Evolutionary conservation across 2,329 filamentous ascomycete genomes (phyloP).

Genomic region (Microdochium nivale): DNA sequence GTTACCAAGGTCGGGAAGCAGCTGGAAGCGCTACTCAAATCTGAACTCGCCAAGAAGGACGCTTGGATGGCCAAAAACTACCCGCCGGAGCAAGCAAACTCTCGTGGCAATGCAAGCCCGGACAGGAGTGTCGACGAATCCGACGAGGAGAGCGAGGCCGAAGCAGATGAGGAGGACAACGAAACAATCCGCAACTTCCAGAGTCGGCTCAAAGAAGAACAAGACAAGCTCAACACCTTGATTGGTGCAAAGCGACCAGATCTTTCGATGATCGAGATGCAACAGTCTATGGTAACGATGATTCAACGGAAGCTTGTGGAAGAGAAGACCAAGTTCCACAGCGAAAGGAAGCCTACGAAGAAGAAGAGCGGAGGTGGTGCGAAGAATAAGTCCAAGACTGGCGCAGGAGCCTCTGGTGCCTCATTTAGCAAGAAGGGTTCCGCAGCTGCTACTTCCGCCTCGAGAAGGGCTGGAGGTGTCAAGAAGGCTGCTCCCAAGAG

Average conservation of each 20-base stretch:
- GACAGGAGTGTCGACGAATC: slow-evolving; percentile 59
- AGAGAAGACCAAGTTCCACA: slow-evolving; percentile 57
- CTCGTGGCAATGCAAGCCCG: slow-evolving; percentile 54
- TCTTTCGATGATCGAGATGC: slow-evolving; percentile 42
- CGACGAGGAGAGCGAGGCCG: slow-evolving; percentile 64
- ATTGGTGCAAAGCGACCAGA: slow-evolving; percentile 41
- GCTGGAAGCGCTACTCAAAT: slow-evolving; percentile 67
- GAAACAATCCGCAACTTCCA: slow-evolving; percentile 44
- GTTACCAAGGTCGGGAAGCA: slow-evolving; percentile 65
- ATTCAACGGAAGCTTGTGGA: slow-evolving; percentile 66
- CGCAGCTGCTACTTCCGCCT: slow-evolving; percentile 17
- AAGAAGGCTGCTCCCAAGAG: slow-evolving; percentile 42
- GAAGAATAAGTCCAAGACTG: slow-evolving; percentile 46
- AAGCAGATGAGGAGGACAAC: slow-evolving; percentile 30
- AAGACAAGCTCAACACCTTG: slow-evolving; percentile 46
- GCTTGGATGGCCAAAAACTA: slow-evolving; percentile 73
- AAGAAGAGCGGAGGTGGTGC: slow-evolving; percentile 91
- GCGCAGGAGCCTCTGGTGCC: slow-evolving; percentile 17
- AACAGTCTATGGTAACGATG: slow-evolving; percentile 53
- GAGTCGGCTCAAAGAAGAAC: slow-evolving; percentile 45
- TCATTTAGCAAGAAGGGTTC: slow-evolving; percentile 32
- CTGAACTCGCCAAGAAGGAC: slow-evolving; percentile 69
- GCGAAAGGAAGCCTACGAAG: slow-evolving; percentile 63
- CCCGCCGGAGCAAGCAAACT: slow-evolving; percentile 35
- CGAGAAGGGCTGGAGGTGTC: slow-evolving; percentile 18